These are phyloP conservation scores for Ophiostoma novo-ulmi DNA, from an alignment of 2,329 filamentous ascomycete species.

Conservation along the genomic window DNA sequence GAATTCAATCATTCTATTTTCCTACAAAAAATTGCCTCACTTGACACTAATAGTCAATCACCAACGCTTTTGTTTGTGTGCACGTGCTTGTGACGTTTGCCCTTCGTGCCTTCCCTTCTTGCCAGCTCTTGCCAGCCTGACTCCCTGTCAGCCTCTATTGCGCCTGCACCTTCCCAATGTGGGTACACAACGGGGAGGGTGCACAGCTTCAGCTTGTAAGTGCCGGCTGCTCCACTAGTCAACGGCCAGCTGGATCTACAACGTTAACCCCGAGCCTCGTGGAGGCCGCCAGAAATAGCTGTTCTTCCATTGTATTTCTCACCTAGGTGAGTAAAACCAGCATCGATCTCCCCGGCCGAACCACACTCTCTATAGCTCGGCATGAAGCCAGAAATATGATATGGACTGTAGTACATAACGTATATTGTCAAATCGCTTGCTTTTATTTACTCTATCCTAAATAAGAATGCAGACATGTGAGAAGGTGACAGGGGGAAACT, in stretches of 20 bases:
- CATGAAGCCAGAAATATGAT: background rate
- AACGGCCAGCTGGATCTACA: slow-evolving; percentile 4
- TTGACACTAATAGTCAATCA: background rate
- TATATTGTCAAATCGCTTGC: slow-evolving; percentile 3
- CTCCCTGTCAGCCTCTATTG: background rate
- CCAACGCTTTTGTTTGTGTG: background rate
- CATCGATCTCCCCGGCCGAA: background rate
- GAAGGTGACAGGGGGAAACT: background rate
- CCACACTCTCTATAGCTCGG: background rate
- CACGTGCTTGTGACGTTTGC: background rate
- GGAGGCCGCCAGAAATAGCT: slow-evolving; percentile 12
- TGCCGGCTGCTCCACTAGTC: slow-evolving; percentile 9
- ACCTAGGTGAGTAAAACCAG: background rate
- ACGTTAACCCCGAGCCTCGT: slow-evolving; percentile 13
- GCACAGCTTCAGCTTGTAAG: slow-evolving; percentile 16
- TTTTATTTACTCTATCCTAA: background rate
- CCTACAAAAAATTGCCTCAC: background rate
- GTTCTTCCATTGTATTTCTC: background rate
- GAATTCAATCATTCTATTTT: too few species aligned
- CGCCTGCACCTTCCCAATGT: slow-evolving; percentile 17
- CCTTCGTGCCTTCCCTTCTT: background rate
- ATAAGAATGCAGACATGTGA: background rate
- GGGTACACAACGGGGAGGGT: background rate
- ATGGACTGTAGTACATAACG: background rate
- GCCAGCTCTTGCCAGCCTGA: background rate